Evolutionary conservation across 805 yeast genomes (phyloP), one percentile per base, ranked within the genome.

Genomic region (Lipomyces spencermartinsiae): DNA sequence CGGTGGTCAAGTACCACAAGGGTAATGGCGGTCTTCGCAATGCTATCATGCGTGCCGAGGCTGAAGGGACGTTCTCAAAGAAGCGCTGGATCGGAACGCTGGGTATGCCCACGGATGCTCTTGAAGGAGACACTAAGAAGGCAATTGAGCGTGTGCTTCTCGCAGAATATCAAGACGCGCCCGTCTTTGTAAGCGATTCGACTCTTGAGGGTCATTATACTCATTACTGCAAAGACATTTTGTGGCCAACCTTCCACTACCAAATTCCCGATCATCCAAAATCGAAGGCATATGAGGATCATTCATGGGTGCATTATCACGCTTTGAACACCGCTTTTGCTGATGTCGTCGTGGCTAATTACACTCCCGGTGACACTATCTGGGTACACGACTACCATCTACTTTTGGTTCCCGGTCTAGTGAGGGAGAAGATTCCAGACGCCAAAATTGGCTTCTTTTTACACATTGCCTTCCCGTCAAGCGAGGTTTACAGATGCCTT

Each of bases 321-420:
- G 79, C 82, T 1, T 83, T 94, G 70, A 95, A 95, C 75, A 92
- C 89, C 77, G 78, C 85, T 58, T 85, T 93, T 74, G 98, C 98
- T 0, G 91, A 93, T 64, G 86, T 85, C 71, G 83, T 94, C 58
- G 85, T 90, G 1, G 84, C 83, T 49, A 80, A 82, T 1, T 93
- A 94, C 78, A 86, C 87, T 73, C 66, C 69, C 3, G 92, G 90
- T 55, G 97, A 94, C 76, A 82, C 87, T 54, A 84, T 94, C 68
- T 95, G 98, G 98, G 83, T 94, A 63, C 97, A 94, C 77, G 99
- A 94, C 78, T 94, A 94, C 77, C 98, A 95, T 79, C 82, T 94
- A 69, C 83, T 95, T 80, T 80, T 94, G 56, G 92, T 93, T 1
- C 98, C 98, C 0, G 84, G 83, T 64, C 89, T 94, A 94, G 84